phyloP scores from a whole-genome alignment of 257 asterid species.

The Solanum phureja region DNA sequence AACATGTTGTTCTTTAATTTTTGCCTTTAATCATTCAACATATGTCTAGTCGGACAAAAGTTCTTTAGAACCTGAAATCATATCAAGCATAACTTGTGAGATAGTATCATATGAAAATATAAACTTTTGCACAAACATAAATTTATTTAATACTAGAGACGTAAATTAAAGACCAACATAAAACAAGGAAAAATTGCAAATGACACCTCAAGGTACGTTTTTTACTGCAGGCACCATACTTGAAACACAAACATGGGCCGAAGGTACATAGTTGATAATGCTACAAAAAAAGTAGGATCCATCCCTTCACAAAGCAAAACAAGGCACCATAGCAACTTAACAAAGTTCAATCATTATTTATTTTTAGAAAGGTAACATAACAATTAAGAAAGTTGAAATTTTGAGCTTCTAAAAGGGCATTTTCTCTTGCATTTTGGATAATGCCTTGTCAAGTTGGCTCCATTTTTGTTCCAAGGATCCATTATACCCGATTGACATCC shows the following conservation, averaged over 20 bases:
- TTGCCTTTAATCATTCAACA: fast-evolving
- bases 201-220: background rate
- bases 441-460: constrained; percentile 79
- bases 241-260: background rate
- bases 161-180: background rate
- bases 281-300: background rate
- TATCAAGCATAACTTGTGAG: background rate
- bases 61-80: background rate
- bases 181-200: background rate
- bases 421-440: constrained; percentile 38
- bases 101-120: background rate
- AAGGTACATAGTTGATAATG: background rate
- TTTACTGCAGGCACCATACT: background rate
- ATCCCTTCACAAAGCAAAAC: background rate
- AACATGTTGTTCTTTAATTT: background rate
- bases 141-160: background rate
- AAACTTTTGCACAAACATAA: fast-evolving
- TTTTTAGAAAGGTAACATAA: background rate
- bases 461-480: constrained; percentile 88
- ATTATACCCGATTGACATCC: constrained; percentile 79
- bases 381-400: background rate
- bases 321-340: background rate
- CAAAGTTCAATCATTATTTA: background rate
- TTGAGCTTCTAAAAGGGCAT: background rate
- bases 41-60: background rate